A percentile compares a stretch with the other conserved stretches of the same genome.
Evolutionary conservation across 1,284 basidiomycete genomes (phyloP).

Genomic region (Vanrija humicola): DNA sequence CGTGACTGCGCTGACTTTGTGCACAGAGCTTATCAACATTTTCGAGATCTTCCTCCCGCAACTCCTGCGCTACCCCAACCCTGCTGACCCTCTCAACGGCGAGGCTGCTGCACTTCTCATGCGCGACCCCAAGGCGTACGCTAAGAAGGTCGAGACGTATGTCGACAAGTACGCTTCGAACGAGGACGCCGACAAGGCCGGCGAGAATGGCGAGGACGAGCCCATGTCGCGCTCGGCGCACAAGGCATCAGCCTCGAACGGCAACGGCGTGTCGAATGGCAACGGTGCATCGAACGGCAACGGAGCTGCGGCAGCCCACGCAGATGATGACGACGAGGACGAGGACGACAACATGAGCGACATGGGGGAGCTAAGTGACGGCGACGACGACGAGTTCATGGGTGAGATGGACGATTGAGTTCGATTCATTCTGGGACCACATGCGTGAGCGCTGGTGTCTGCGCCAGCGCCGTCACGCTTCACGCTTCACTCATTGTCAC

Average conservation of each 20-base stretch:
- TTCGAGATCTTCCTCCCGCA: slow-evolving; percentile 98
- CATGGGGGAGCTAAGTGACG: slow-evolving; percentile 77
- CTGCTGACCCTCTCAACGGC: slow-evolving; percentile 94
- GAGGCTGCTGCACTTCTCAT: slow-evolving; percentile 95
- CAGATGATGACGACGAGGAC: slow-evolving; percentile 60
- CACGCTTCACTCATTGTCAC: no score
- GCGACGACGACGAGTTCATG: slow-evolving; percentile 60
- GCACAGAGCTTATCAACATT: slow-evolving; percentile 94
- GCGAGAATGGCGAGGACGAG: slow-evolving; percentile 46
- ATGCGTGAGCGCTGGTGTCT: no score
- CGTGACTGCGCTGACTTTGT: slow-evolving; percentile 16
- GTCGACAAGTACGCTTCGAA: slow-evolving; percentile 51
- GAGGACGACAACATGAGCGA: slow-evolving; percentile 87
- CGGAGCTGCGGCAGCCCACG: slow-evolving; percentile 49
- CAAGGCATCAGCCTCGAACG: slow-evolving; percentile 2
- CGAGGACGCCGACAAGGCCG: slow-evolving; percentile 48
- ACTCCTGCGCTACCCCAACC: slow-evolving; percentile 93
- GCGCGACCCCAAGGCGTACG: slow-evolving; percentile 94
- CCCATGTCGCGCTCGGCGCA: slow-evolving; percentile 12
- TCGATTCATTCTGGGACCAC: no score
- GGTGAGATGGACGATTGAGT: slow-evolving; percentile 34
- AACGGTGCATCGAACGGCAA: slow-evolving; percentile 16
- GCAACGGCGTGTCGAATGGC: slow-evolving; percentile 4
- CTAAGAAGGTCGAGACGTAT: slow-evolving; percentile 73
- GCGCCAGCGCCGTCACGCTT: no score